Evolutionary conservation across 78 protist genomes (phyloP).

Genomic region (Monosiga brevicollis): DNA sequence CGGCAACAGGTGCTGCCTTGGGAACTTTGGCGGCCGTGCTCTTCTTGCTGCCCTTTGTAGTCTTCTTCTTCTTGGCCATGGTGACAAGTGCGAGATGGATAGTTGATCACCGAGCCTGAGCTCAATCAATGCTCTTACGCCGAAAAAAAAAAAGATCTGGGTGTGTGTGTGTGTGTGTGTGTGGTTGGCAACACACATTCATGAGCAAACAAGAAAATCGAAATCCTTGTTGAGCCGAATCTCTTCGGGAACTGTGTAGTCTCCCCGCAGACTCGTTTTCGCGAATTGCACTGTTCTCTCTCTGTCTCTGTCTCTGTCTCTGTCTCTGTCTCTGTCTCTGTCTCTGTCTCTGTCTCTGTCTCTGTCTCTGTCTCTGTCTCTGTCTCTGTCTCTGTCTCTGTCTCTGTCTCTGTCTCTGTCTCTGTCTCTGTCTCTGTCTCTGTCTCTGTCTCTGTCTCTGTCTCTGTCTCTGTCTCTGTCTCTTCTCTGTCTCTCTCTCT

Average conservation of each 20-base stretch:
- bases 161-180: not conserved
- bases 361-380: not conserved
- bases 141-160: not conserved
- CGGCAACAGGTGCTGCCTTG: too few species aligned
- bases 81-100: too few species aligned
- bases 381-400: not conserved
- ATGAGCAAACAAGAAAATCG: constrained; percentile 16
- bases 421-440: not conserved
- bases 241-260: constrained; percentile 13
- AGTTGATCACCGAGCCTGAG: too few species aligned
- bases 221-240: constrained; percentile 1
- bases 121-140: too few species aligned
- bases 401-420: not conserved
- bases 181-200: constrained; percentile 40
- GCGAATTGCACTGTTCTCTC: not conserved
- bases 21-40: too few species aligned
- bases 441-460: not conserved
- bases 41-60: too few species aligned
- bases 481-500: not conserved
- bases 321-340: not conserved
- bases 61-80: too few species aligned
- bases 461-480: not conserved
- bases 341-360: not conserved
- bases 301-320: not conserved
- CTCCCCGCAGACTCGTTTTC: constrained; percentile 18